phyloP scores from a whole-genome alignment of 2,329 filamentous ascomycete species.

The Ascocoryne sarcoides region DNA sequence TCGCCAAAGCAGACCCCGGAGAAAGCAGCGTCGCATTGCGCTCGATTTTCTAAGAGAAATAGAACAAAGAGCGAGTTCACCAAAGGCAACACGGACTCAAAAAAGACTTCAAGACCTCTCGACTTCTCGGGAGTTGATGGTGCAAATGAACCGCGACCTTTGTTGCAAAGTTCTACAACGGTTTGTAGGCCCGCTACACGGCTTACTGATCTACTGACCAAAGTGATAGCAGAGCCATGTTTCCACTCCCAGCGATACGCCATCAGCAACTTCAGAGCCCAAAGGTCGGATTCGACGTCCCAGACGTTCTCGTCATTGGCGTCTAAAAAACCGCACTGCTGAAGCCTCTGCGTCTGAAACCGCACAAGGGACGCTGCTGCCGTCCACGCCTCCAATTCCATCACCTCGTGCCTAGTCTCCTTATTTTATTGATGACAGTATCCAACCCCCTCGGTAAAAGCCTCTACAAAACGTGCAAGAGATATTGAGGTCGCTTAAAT shows the following conservation, averaged over 20 bases:
- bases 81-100: conserved; percentile 11
- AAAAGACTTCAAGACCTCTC: too few species aligned
- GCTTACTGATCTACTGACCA: conserved; percentile 8
- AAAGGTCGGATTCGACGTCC: conserved; percentile 15
- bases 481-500: too few species aligned
- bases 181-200: conserved; percentile 6
- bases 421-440: neutral
- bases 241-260: conserved; percentile 25
- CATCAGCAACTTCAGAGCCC: conserved; percentile 10
- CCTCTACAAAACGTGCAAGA: too few species aligned
- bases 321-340: conserved; percentile 19
- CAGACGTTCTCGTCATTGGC: conserved; percentile 24
- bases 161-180: conserved; percentile 7
- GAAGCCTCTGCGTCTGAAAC: conserved; percentile 10
- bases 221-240: conserved; percentile 21
- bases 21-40: neutral
- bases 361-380: conserved; percentile 6
- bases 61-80: conserved; percentile 22
- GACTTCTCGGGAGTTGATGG: too few species aligned
- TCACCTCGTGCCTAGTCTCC: conserved; percentile 2
- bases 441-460: too few species aligned
- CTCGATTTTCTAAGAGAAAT: conserved; percentile 16
- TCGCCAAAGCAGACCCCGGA: neutral
- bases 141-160: conserved; percentile 18
- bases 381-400: conserved; percentile 9